These are phyloP conservation scores for Cryptosporidium baileyi DNA, from an alignment of 169 alveolate species.

Conservation along the genomic window DNA sequence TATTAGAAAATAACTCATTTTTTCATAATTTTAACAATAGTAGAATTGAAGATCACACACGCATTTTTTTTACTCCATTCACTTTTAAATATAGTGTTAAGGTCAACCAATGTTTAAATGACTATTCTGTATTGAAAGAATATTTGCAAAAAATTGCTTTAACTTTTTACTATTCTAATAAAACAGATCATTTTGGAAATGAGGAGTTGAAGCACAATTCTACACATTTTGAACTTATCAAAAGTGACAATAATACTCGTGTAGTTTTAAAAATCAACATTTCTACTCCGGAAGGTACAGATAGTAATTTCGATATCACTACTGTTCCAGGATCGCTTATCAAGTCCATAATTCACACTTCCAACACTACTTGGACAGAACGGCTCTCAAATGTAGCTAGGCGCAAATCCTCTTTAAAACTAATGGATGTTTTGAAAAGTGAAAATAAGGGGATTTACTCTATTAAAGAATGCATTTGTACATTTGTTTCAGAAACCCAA, in stretches of 20 bases:
- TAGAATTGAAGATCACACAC: neutral
- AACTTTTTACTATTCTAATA: slow-evolving; percentile 20
- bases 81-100: neutral
- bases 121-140: neutral
- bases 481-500: slow-evolving; percentile 21
- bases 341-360: neutral
- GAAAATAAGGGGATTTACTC: neutral
- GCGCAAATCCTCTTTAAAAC: neutral
- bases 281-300: neutral
- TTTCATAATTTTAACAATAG: no score
- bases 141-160: slow-evolving; percentile 17
- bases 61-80: neutral
- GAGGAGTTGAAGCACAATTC: slow-evolving; percentile 17
- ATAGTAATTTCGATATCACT: neutral
- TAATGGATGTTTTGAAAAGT: neutral
- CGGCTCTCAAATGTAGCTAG: neutral
- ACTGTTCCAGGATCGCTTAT: slow-evolving; percentile 15
- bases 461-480: slow-evolving; percentile 15
- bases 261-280: neutral
- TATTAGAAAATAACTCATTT: no score
- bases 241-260: neutral
- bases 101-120: slow-evolving; percentile 4
- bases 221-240: neutral
- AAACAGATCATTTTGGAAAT: neutral
- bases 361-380: slow-evolving; percentile 1